These are phyloP conservation scores for Corylus americana DNA, from an alignment of 306 rosid genomes.

Conservation along the genomic window DNA sequence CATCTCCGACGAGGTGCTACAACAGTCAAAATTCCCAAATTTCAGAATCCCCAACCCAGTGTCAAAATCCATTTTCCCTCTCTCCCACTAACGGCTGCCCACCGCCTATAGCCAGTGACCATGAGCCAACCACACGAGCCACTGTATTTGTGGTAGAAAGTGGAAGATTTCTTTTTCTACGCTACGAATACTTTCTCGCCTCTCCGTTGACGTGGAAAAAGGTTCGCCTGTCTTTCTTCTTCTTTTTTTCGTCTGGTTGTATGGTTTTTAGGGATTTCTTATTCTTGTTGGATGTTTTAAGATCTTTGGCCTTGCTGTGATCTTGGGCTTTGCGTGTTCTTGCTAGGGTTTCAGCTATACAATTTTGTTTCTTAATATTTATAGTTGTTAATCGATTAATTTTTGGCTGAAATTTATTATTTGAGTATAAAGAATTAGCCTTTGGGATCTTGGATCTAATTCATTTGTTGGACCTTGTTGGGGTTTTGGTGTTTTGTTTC, in stretches of 20 bases:
- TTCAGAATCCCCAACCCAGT: too few species aligned
- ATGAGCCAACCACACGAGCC: too few species aligned
- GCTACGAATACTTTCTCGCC: too few species aligned
- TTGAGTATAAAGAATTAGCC: neutral
- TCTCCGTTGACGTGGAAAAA: too few species aligned
- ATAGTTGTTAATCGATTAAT: neutral
- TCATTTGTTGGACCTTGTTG: conserved; percentile 12
- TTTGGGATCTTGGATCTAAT: conserved; percentile 3
- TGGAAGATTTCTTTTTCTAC: too few species aligned
- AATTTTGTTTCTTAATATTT: neutral
- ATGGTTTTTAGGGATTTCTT: conserved; percentile 7
- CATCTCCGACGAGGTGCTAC: too few species aligned
- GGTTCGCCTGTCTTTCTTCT: too few species aligned
- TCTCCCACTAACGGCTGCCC: too few species aligned
- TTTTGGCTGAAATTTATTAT: neutral
- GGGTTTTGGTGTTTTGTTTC: neutral
- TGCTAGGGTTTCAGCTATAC: conserved; percentile 16
- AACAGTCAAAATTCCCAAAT: too few species aligned
- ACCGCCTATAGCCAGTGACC: too few species aligned
- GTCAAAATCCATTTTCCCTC: too few species aligned
- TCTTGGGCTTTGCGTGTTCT: conserved; percentile 2
- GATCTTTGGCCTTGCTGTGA: neutral
- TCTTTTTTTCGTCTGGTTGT: neutral
- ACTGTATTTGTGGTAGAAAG: too few species aligned
- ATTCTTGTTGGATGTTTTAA: neutral